Conservation (phyloP, 2,329 filamentous ascomycete genomes). For the Trichocomaceae sp. region DNA sequence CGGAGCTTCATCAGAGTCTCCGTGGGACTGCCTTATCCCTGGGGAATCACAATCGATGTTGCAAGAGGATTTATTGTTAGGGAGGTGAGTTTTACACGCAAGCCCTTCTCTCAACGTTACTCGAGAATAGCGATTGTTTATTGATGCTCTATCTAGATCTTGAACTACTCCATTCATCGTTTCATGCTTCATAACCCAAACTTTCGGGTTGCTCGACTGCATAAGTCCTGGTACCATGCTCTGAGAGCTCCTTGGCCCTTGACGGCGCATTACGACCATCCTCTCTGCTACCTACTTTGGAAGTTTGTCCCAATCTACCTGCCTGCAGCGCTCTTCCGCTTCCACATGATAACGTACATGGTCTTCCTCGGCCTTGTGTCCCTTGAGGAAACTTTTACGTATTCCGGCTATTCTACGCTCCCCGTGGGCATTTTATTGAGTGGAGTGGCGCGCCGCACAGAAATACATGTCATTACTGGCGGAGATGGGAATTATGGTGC, state of each 20-base stretch:
- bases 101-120: not conserved
- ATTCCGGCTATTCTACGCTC: constrained; percentile 53
- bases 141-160: constrained; percentile 17
- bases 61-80: constrained; percentile 48
- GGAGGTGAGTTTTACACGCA: constrained; percentile 42
- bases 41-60: constrained; percentile 52
- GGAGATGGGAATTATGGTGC: constrained; percentile 42
- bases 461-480: constrained; percentile 47
- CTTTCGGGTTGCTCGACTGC: constrained; percentile 48
- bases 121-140: not conserved
- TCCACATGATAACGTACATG: constrained; percentile 56
- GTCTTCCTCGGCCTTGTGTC: constrained; percentile 49
- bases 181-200: constrained; percentile 58
- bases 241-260: constrained; percentile 50
- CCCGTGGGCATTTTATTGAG: constrained; percentile 53
- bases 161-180: constrained; percentile 64
- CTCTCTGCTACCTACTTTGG: constrained; percentile 47
- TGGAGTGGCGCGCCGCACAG: constrained; percentile 52
- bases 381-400: constrained; percentile 55
- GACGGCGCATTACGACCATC: constrained; percentile 56
- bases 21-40: constrained; percentile 56
- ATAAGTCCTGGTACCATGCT: constrained; percentile 52
- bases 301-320: constrained; percentile 52
- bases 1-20: constrained; percentile 54
- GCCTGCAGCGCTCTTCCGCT: constrained; percentile 51